phyloP scores from a whole-genome alignment of 768 basidiomycete genomes.

The Termitomyces sp. region DNA sequence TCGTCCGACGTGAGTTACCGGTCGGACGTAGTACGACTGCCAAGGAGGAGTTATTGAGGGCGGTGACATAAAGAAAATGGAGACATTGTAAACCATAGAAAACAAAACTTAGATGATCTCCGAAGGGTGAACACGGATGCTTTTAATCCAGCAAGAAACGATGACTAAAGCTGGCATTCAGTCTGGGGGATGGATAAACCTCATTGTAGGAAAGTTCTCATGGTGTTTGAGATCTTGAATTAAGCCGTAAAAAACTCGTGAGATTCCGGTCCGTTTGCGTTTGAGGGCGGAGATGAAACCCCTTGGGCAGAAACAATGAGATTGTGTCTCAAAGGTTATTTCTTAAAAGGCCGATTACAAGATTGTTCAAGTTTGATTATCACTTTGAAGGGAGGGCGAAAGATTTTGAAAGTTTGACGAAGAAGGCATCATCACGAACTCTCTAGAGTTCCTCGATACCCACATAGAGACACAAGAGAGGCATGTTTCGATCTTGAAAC shows the following conservation, averaged over 20 bases:
- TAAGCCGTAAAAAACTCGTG: not conserved
- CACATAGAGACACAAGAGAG: not conserved
- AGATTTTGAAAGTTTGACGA: not conserved
- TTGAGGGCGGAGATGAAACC: not conserved
- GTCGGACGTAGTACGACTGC: too few species aligned
- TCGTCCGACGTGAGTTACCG: not conserved
- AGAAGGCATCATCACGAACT: not conserved
- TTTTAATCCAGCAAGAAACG: not conserved
- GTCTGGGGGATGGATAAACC: not conserved
- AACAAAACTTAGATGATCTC: not conserved
- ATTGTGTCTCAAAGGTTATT: not conserved
- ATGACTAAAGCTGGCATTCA: not conserved
- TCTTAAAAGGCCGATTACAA: not conserved
- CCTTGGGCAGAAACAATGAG: not conserved
- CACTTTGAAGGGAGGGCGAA: not conserved
- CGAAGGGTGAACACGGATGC: not conserved
- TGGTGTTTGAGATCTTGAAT: not conserved
- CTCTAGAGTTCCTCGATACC: not conserved
- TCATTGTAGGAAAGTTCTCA: not conserved
- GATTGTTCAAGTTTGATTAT: not conserved
- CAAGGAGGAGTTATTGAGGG: not conserved
- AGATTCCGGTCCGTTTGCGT: not conserved
- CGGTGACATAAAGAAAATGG: not conserved
- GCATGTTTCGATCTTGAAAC: not conserved
- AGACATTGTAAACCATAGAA: not conserved